A percentile compares a stretch with the other conserved stretches of the same genome.
These are phyloP conservation scores for Rhododendron molle DNA, from an alignment of 148 eudicot genomes.

Conservation along the genomic window DNA sequence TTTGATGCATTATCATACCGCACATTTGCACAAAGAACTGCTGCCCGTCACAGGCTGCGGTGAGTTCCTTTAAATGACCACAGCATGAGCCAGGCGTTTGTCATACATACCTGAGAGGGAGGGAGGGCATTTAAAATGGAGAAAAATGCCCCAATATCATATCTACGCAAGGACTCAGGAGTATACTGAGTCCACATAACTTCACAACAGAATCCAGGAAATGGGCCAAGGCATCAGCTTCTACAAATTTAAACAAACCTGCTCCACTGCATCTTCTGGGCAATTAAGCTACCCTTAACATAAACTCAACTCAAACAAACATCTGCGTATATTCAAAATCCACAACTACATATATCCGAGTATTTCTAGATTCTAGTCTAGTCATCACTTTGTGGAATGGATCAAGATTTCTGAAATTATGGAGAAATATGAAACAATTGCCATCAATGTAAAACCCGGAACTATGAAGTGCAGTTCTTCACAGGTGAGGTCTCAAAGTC, in stretches of 20 bases:
- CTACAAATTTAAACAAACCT: neutral
- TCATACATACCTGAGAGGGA: slow-evolving; percentile 22
- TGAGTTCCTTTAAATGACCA: slow-evolving; percentile 15
- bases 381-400: neutral
- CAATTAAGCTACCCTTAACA: neutral
- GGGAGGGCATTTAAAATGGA: neutral
- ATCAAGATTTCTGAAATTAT: neutral
- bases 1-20: slow-evolving; percentile 21
- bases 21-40: slow-evolving; percentile 34
- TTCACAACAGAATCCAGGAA: neutral
- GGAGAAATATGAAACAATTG: neutral
- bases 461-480: neutral
- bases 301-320: neutral
- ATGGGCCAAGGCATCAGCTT: neutral
- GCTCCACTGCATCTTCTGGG: neutral
- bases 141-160: neutral
- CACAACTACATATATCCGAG: neutral
- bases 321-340: neutral
- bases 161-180: neutral
- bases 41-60: slow-evolving; percentile 40
- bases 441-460: neutral
- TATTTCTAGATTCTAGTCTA: too few relatives aligned
- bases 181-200: neutral
- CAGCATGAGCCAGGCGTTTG: slow-evolving; percentile 43
- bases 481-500: neutral